phyloP scores from a whole-genome alignment of 352 stramenopile genomes.

The Pythium phragmitis region DNA sequence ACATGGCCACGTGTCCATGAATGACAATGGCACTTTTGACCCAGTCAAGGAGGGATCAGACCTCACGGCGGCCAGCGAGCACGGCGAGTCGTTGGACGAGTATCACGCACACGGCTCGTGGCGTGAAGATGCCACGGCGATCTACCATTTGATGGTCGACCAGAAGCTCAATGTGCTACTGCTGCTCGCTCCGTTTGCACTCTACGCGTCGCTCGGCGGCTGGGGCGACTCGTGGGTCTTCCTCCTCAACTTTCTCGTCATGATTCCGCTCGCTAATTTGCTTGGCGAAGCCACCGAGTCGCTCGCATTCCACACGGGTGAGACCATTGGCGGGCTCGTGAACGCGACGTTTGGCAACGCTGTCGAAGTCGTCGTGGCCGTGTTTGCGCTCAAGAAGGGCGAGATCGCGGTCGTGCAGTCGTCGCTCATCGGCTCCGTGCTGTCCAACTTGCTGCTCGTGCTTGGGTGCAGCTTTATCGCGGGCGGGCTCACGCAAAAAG shows the following conservation, averaged over 20 bases:
- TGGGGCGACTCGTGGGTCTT: conserved; percentile 89
- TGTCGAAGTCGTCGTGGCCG: conserved; percentile 96
- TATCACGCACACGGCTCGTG: conserved; percentile 5
- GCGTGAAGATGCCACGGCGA: conserved; percentile 42
- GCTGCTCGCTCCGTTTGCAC: conserved; percentile 49
- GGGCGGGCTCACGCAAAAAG: conserved; percentile 73
- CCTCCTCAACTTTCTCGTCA: conserved; percentile 95
- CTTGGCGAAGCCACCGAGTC: conserved; percentile 97
- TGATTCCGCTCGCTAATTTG: conserved; percentile 95
- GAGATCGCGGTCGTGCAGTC: conserved; percentile 97
- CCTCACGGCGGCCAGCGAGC: not conserved
- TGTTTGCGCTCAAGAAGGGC: conserved; percentile 92
- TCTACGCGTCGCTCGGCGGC: conserved; percentile 57
- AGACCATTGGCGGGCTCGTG: conserved; percentile 96
- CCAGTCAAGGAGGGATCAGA: conserved; percentile 4
- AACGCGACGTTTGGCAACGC: conserved; percentile 99
- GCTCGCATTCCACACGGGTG: conserved; percentile 95
- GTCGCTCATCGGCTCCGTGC: conserved; percentile 95
- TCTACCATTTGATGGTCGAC: conserved; percentile 42
- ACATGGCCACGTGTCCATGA: not conserved
- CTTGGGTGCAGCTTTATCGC: conserved; percentile 96
- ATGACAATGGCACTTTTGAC: not conserved
- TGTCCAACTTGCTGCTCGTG: conserved; percentile 98
- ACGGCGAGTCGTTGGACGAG: not conserved
- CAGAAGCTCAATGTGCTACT: conserved; percentile 76